Conservation (phyloP, 257 asterid species). For the Fraxinus anomala region DNA sequence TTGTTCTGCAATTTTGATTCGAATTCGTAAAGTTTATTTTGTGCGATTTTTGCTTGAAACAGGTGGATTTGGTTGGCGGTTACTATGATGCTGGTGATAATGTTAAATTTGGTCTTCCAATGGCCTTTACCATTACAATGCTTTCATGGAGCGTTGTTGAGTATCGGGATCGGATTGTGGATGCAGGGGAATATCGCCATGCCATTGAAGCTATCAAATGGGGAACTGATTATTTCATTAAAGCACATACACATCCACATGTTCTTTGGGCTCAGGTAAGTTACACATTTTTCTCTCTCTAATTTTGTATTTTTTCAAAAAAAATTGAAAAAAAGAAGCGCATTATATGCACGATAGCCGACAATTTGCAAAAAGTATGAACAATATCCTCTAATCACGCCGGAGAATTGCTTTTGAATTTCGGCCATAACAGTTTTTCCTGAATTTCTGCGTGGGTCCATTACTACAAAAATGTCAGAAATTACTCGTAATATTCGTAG, state of each 20-base stretch:
- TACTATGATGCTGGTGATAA: slow-evolving; percentile 68
- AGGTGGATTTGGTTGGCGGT: slow-evolving; percentile 66
- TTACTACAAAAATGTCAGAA: not conserved
- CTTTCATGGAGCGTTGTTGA: slow-evolving; percentile 56
- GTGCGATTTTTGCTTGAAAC: not conserved
- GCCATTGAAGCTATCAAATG: slow-evolving; percentile 74
- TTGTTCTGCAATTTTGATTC: not conserved
- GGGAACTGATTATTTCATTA: slow-evolving; percentile 82
- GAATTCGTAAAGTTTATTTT: not conserved
- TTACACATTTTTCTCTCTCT: no score
- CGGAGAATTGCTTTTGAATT: not conserved
- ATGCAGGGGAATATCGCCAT: slow-evolving; percentile 50
- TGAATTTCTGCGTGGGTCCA: slow-evolving; percentile 4
- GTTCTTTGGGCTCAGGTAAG: slow-evolving; percentile 66
- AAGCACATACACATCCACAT: slow-evolving; percentile 66
- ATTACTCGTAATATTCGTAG: not conserved
- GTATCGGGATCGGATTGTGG: slow-evolving; percentile 39
- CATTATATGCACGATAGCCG: not conserved
- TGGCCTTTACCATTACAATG: slow-evolving; percentile 61
- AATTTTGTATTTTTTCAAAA: not conserved
- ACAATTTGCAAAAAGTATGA: not conserved
- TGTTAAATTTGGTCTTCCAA: slow-evolving; percentile 58
- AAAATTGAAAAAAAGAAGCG: not conserved
- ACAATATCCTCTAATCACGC: slow-evolving; percentile 7
- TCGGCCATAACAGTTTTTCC: not conserved